These are phyloP conservation scores for Diplodia seriata DNA, from an alignment of 2,329 filamentous ascomycete genomes.

Conservation along the genomic window DNA sequence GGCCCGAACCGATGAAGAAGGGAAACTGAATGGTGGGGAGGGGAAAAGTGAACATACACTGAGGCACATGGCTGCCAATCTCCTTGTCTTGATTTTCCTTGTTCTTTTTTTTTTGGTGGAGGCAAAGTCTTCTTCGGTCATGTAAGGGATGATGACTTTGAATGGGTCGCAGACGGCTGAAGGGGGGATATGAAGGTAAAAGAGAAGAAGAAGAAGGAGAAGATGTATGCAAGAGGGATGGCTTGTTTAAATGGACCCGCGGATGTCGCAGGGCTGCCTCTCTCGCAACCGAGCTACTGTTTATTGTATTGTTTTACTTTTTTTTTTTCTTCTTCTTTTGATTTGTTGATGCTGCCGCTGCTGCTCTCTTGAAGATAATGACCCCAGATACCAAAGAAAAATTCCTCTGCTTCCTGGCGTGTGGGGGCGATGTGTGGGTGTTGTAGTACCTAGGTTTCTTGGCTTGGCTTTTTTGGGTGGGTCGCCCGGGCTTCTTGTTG, in stretches of 20 bases:
- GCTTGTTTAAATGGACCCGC: neutral
- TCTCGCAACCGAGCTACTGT: neutral
- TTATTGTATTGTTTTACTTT: neutral
- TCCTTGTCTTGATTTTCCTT: neutral
- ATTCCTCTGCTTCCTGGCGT: neutral
- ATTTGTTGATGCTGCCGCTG: too few species aligned
- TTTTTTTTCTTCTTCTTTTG: neutral
- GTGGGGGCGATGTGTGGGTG: neutral
- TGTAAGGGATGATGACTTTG: neutral
- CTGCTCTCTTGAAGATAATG: neutral
- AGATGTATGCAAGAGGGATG: neutral
- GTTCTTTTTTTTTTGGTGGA: neutral
- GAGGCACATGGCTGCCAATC: slow-evolving; percentile 2
- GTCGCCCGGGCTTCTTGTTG: neutral
- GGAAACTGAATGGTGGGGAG: neutral
- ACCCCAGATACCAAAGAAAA: neutral
- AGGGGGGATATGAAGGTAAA: neutral
- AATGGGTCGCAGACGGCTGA: neutral
- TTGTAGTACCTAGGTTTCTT: neutral
- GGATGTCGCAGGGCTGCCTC: neutral
- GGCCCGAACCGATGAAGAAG: slow-evolving; percentile 4
- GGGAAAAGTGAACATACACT: neutral
- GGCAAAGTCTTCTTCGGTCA: neutral
- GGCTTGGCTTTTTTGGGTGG: neutral
- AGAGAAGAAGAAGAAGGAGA: neutral